Evolutionary conservation across 2,329 filamentous ascomycete genomes (phyloP), one percentile per base, ranked within the genome.

Genomic region (Orbilia oligospora): DNA sequence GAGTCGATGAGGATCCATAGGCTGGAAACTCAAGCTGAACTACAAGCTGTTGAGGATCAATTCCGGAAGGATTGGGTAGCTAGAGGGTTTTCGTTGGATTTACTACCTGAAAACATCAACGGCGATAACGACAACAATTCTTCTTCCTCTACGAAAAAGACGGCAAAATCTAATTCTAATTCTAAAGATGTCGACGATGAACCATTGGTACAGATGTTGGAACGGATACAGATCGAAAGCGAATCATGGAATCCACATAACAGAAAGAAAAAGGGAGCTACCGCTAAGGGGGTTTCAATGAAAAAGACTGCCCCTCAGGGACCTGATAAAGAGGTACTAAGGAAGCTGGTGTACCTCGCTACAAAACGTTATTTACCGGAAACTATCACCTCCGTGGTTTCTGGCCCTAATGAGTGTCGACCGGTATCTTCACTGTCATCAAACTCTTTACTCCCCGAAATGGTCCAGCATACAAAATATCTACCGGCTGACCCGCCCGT

Each of bases 31-130:
- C 48, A 77, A 20, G 73, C 73, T 0, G 67, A 51, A 20, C 14
- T 77, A 12, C 67, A 77, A 33, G 61, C 48, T 9, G 33, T 71
- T 12, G 73, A 77, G 48, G 73, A 77, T n/a, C 41, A 71, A 41
- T 77, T 55, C 27, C 49, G 66, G 5, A 33, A 38, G 10, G 73
- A 71, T 24, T 48, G 58, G n/a, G 49, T 68, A 2, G 67, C 63
- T 10, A 64, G 41, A 1, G 68, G 73, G 24, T 44, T 71, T 22
- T 46, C 68, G 1, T 14, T 69, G 22, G 67, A 77, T 20, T 30
- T 48, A 33, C 14, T 55, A 2, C 33, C 16, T 1, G 49, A 69
- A 5, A 16, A 18, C n/a, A 24, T 51, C 53, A 38, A 38, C 33
- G 20, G n/a, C 18, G n/a, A 5, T n/a, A 22, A 20, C 9, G 33